Evolutionary conservation across 1,284 basidiomycete species (phyloP).

Genomic region (Tremellales sp.): DNA sequence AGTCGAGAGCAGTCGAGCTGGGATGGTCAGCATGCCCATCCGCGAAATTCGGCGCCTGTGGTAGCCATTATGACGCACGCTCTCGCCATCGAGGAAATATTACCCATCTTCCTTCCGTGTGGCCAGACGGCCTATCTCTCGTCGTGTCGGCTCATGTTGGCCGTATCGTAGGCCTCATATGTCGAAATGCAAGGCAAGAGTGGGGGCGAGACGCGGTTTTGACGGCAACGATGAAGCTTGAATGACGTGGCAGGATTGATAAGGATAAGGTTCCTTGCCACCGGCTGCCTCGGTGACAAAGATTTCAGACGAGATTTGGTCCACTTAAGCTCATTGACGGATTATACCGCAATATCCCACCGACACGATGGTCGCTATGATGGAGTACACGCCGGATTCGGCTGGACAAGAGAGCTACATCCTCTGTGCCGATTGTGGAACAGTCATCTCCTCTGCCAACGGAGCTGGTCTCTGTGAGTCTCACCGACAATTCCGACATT

Average conservation of each 20-base stretch:
- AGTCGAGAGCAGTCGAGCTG: constrained; percentile 69
- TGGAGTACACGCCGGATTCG: constrained; percentile 45
- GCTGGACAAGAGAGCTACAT: constrained; percentile 45
- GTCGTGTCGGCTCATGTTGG: not conserved
- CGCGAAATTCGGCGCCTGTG: not conserved
- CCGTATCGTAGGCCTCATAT: not conserved
- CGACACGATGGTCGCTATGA: constrained; percentile 31
- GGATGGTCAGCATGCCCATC: too few species aligned
- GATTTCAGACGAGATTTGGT: not conserved
- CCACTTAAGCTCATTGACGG: not conserved
- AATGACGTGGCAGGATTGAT: not conserved
- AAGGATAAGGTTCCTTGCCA: too few species aligned
- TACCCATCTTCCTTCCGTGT: constrained; percentile 33
- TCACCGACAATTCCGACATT: not conserved
- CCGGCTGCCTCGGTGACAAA: not conserved
- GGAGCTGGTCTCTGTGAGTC: constrained; percentile 81
- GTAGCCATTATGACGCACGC: constrained; percentile 32
- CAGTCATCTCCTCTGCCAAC: constrained; percentile 79
- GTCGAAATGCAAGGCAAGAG: not conserved
- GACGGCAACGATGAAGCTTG: not conserved
- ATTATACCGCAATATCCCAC: not conserved
- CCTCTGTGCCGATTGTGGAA: constrained; percentile 57
- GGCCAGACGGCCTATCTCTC: too few species aligned
- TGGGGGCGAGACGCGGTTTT: too few species aligned
- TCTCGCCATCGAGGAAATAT: constrained; percentile 48